Conservation (phyloP, 495 filamentous ascomycete genomes). For the Bacidia rubella region DNA sequence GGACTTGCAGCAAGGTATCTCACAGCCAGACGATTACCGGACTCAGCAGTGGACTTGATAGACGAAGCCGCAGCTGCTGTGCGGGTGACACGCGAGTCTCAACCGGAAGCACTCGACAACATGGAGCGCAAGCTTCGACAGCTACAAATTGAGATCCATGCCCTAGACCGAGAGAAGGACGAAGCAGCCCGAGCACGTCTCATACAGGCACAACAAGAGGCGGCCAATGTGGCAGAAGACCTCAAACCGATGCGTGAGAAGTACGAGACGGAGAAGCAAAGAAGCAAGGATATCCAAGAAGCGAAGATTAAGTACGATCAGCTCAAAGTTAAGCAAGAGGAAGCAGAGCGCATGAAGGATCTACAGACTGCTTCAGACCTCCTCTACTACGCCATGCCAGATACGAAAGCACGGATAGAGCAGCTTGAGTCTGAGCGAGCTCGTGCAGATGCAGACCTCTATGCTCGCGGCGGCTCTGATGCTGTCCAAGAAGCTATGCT, state of each 20-base stretch:
- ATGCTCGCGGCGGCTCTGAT: slow-evolving; percentile 36
- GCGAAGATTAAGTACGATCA: slow-evolving; percentile 88
- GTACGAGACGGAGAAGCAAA: slow-evolving; percentile 81
- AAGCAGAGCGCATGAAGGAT: slow-evolving; percentile 77
- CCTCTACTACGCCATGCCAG: slow-evolving; percentile 93
- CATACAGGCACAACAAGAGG: slow-evolving; percentile 69
- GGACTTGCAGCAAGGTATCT: slow-evolving; percentile 84
- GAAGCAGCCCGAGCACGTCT: slow-evolving; percentile 77
- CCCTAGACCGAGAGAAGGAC: slow-evolving; percentile 84
- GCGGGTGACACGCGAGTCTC: slow-evolving; percentile 84
- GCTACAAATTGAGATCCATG: slow-evolving; percentile 92
- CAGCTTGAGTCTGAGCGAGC: slow-evolving; percentile 70
- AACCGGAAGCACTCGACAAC: slow-evolving; percentile 87
- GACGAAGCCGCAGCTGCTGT: slow-evolving; percentile 95
- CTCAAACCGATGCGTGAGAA: slow-evolving; percentile 83
- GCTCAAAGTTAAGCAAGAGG: slow-evolving; percentile 78
- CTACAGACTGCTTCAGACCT: slow-evolving; percentile 74
- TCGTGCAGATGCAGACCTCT: slow-evolving; percentile 59
- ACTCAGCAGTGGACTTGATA: slow-evolving; percentile 91
- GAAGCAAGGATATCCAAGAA: slow-evolving; percentile 83
- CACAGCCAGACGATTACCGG: slow-evolving; percentile 77
- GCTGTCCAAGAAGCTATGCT: slow-evolving; percentile 53
- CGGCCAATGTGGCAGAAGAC: slow-evolving; percentile 84
- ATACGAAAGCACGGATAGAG: slow-evolving; percentile 67
- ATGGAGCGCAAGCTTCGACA: slow-evolving; percentile 79